Evolutionary conservation across 495 filamentous ascomycete genomes (phyloP).

Genomic region (Xylaria cubensis): DNA sequence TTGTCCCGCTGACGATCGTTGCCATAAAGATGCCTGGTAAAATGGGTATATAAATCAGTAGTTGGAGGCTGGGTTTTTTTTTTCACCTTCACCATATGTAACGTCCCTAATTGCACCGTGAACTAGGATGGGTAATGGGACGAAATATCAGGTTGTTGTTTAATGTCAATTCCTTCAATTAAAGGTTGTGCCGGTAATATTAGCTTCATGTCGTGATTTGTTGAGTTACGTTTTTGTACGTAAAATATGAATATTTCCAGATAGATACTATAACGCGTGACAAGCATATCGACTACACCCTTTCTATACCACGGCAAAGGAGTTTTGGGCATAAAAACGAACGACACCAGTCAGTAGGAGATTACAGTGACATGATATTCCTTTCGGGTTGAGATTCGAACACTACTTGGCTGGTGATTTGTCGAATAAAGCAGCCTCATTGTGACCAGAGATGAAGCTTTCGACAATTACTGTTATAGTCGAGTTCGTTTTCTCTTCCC

Average conservation of each 20-base stretch:
- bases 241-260: neutral
- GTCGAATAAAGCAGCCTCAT: too few species aligned
- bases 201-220: neutral
- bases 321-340: too few species aligned
- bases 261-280: neutral
- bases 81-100: neutral
- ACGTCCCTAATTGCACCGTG: conserved; percentile 6
- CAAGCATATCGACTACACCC: neutral
- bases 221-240: neutral
- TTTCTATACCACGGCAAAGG: neutral
- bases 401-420: too few species aligned
- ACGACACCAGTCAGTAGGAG: too few species aligned
- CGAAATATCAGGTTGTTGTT: neutral
- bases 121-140: neutral
- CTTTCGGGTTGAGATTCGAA: too few species aligned
- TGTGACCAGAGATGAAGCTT: too few species aligned
- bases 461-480: too few species aligned
- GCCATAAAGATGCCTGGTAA: neutral
- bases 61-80: conserved; percentile 7
- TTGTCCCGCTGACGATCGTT: conserved; percentile 18
- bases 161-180: neutral
- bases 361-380: too few species aligned
- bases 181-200: neutral
- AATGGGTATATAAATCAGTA: neutral
- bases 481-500: too few species aligned